phyloP scores from a whole-genome alignment of 2,329 filamentous ascomycete genomes.

The Aureobasidium sp. region DNA sequence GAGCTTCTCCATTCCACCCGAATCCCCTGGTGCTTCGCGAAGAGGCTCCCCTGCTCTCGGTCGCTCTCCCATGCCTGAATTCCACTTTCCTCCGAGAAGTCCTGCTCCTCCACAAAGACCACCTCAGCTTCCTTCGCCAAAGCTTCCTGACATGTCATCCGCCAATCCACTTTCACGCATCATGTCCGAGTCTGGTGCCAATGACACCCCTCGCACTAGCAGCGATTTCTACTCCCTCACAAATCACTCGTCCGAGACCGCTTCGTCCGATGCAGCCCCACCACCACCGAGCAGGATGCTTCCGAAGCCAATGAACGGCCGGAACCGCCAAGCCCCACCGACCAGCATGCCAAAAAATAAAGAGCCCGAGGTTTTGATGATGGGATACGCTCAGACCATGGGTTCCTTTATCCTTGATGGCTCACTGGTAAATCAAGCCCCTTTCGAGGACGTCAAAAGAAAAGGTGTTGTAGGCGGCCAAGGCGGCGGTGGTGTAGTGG shows the following conservation, averaged over 20 bases:
- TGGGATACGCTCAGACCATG: slow-evolving; percentile 93
- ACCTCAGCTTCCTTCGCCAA: not conserved
- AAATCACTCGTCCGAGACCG: slow-evolving; percentile 88
- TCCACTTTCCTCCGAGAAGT: slow-evolving; percentile 22
- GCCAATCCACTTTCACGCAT: slow-evolving; percentile 55
- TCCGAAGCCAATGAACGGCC: slow-evolving; percentile 34
- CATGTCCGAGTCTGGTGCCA: slow-evolving; percentile 67
- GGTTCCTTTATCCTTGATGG: slow-evolving; percentile 89
- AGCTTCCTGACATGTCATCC: not conserved
- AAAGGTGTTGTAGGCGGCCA: slow-evolving; percentile 86
- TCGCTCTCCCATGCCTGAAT: slow-evolving; percentile 14
- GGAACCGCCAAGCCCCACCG: slow-evolving; percentile 20
- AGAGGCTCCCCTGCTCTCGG: not conserved
- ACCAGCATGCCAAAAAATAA: slow-evolving; percentile 39
- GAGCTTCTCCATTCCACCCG: not conserved
- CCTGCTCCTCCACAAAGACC: not conserved
- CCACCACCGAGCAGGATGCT: slow-evolving; percentile 44
- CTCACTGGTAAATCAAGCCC: slow-evolving; percentile 77
- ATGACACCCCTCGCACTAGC: slow-evolving; percentile 77
- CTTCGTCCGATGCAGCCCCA: slow-evolving; percentile 62
- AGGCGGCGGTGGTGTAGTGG: slow-evolving; percentile 72
- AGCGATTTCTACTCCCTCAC: slow-evolving; percentile 92
- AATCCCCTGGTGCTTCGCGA: not conserved
- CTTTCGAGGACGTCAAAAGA: slow-evolving; percentile 92
- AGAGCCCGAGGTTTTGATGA: slow-evolving; percentile 77